These are phyloP conservation scores for Solanum paucissectum DNA, from an alignment of 257 asterid genomes.

Conservation along the genomic window DNA sequence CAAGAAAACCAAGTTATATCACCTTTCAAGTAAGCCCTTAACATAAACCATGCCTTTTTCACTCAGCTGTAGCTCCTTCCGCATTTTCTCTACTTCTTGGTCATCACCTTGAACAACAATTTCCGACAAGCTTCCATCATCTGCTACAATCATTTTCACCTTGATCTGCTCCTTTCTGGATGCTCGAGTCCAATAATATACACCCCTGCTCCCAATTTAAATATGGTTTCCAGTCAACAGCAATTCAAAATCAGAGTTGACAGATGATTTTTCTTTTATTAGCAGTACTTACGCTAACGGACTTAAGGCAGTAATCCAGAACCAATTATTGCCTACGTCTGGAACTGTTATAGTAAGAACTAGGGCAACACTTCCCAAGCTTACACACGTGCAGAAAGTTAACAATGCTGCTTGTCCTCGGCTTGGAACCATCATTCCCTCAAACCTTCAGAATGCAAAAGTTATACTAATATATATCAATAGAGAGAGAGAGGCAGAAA, in stretches of 20 bases:
- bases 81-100: conserved; percentile 75
- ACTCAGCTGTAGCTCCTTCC: conserved; percentile 73
- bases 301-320: conserved; percentile 59
- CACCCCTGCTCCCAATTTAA: conserved; percentile 46
- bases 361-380: conserved; percentile 86
- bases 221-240: not conserved
- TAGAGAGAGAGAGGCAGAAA: not conserved
- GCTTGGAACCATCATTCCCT: conserved; percentile 91
- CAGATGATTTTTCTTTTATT: not conserved
- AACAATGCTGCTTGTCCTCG: conserved; percentile 94
- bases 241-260: not conserved
- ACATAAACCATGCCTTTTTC: conserved; percentile 94
- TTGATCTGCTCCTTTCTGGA: conserved; percentile 87
- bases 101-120: conserved; percentile 84
- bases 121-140: conserved; percentile 61
- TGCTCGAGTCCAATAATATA: conserved; percentile 84
- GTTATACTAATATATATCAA: not conserved
- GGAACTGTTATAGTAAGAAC: conserved; percentile 92
- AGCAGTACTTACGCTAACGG: conserved; percentile 74
- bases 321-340: conserved; percentile 82
- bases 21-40: conserved; percentile 79
- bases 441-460: conserved; percentile 42
- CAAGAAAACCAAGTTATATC: conserved; percentile 5
- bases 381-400: conserved; percentile 84
- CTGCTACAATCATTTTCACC: conserved; percentile 65